Percentiles rank a stretch among this genome's conserved stretches.
phyloP scores from a whole-genome alignment of 768 basidiomycete species.

The Leccinum fibrillosum region DNA sequence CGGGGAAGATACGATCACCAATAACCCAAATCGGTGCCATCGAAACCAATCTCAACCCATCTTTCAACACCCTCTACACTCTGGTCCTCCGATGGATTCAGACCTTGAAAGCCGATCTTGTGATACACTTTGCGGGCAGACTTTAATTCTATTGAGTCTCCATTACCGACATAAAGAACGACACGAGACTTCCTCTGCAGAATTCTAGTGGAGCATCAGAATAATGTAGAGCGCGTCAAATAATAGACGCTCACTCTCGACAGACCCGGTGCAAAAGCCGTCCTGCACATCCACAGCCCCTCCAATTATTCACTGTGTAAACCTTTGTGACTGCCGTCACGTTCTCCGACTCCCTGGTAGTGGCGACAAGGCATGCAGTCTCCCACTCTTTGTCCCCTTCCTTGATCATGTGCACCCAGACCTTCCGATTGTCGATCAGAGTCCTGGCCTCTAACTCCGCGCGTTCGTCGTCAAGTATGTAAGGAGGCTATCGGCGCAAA shows the following conservation, averaged over 20 bases:
- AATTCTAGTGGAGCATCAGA: constrained; percentile 25
- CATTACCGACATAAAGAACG: constrained; percentile 67
- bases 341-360: constrained; percentile 54
- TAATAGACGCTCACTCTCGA: constrained; percentile 40
- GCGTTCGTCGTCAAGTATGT: constrained; percentile 38
- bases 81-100: constrained; percentile 28
- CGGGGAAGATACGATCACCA: constrained; percentile 48
- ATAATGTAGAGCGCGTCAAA: neutral
- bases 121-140: constrained; percentile 58
- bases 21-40: constrained; percentile 50
- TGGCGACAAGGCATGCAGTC: constrained; percentile 66
- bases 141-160: constrained; percentile 31
- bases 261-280: constrained; percentile 58
- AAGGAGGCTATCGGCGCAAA: constrained; percentile 47
- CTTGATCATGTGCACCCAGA: constrained; percentile 61
- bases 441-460: constrained; percentile 50
- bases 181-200: constrained; percentile 44
- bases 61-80: constrained; percentile 43
- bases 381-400: constrained; percentile 25
- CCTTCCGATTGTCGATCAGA: constrained; percentile 44
- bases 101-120: constrained; percentile 64
- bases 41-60: constrained; percentile 69
- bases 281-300: constrained; percentile 56
- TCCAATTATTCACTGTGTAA: constrained; percentile 53
- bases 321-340: constrained; percentile 73